Percentiles rank a stretch among this genome's conserved stretches.
phyloP scores from a whole-genome alignment of 2,329 filamentous ascomycete genomes.

The Hypoxylon sp. region DNA sequence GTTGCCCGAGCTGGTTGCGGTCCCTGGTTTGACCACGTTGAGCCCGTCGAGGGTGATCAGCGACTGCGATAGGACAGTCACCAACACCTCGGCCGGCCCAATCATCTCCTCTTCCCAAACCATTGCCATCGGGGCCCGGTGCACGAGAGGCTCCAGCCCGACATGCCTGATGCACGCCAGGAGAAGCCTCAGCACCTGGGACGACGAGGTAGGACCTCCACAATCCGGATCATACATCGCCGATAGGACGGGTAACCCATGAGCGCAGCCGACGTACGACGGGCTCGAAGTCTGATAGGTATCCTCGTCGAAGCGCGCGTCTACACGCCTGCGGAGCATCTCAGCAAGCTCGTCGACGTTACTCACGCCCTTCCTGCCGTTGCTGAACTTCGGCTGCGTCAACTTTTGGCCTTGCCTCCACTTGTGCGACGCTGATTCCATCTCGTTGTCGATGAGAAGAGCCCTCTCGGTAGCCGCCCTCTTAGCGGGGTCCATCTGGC shows the following conservation, averaged over 20 bases:
- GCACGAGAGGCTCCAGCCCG: background rate
- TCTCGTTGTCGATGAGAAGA: background rate
- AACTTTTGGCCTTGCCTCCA: background rate
- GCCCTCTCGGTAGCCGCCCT: background rate
- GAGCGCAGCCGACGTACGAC: background rate
- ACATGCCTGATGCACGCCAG: background rate
- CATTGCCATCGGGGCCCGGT: background rate
- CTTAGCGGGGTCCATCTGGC: background rate
- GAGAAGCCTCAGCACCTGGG: background rate
- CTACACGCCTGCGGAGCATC: background rate
- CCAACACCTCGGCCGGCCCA: slow-evolving; percentile 2
- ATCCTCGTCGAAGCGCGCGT: background rate
- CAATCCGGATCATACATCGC: background rate
- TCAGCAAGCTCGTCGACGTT: background rate
- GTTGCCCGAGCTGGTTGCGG: background rate
- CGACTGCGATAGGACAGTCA: slow-evolving; percentile 11
- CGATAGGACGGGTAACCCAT: background rate
- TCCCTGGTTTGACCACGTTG: slow-evolving; percentile 17
- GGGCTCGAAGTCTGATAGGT: background rate
- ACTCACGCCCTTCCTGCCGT: background rate
- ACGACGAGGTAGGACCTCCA: background rate
- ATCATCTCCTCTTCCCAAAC: slow-evolving; percentile 4
- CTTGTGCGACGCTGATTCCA: background rate
- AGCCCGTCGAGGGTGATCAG: slow-evolving; percentile 1
- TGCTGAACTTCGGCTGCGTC: background rate